phyloP scores from a whole-genome alignment of 352 stramenopile genomes.

The Phytophthora quininea region DNA sequence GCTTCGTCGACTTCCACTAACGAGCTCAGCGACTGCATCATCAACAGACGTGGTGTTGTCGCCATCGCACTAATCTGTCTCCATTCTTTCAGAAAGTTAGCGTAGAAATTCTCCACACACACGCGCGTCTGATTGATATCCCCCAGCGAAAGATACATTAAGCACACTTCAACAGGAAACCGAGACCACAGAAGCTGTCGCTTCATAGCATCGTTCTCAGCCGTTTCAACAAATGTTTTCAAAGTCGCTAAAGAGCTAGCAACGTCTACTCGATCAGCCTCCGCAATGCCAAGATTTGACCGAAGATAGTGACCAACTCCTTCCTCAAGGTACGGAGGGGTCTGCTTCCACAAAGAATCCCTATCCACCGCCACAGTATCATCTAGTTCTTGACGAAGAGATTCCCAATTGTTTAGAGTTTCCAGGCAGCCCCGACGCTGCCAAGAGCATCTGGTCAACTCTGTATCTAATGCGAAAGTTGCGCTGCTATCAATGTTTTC shows the following conservation, averaged over 20 bases:
- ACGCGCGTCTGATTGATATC: constrained; percentile 57
- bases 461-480: constrained; percentile 37
- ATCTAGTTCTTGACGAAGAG: constrained; percentile 53
- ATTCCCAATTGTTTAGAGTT: constrained; percentile 73
- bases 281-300: constrained; percentile 44
- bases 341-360: constrained; percentile 61
- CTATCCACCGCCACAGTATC: constrained; percentile 18
- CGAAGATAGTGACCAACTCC: constrained; percentile 60
- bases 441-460: constrained; percentile 66
- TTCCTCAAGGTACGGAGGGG: constrained; percentile 72
- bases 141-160: constrained; percentile 48
- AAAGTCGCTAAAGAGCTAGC: constrained; percentile 24
- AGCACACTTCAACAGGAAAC: constrained; percentile 60
- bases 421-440: constrained; percentile 69
- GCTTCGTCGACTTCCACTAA: constrained; percentile 69
- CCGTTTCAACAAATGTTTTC: constrained; percentile 25
- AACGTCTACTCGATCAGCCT: constrained; percentile 11
- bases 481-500: constrained; percentile 42
- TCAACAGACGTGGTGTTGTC: constrained; percentile 49
- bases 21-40: constrained; percentile 71
- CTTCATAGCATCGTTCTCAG: constrained; percentile 36
- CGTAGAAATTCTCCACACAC: constrained; percentile 68
- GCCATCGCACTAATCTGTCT: constrained; percentile 55
- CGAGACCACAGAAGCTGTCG: constrained; percentile 45
- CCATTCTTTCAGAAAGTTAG: constrained; percentile 59